phyloP scores from a whole-genome alignment of 345 rosid species.

The Barbarea vulgaris region DNA sequence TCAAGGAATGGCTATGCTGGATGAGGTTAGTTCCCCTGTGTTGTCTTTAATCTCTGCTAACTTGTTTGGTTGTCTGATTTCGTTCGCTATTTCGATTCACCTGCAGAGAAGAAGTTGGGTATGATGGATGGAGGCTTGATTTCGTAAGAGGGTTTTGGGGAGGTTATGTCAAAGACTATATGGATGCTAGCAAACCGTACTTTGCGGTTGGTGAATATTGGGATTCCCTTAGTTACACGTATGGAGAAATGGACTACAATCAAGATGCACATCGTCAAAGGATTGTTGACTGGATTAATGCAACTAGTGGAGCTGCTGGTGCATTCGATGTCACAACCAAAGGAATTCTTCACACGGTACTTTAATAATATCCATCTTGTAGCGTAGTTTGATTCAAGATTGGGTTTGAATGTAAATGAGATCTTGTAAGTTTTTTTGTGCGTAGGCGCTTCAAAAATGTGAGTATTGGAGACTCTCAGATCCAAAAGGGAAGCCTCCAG shows the following conservation, averaged over 20 bases:
- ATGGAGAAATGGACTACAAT: slow-evolving; percentile 87
- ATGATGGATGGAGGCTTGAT: slow-evolving; percentile 99
- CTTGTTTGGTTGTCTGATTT: slow-evolving; percentile 13
- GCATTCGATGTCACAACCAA: slow-evolving; percentile 99
- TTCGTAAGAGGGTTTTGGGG: slow-evolving; percentile 99
- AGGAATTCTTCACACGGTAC: slow-evolving; percentile 89
- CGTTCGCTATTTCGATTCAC: slow-evolving; percentile 10
- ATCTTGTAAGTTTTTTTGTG: not conserved
- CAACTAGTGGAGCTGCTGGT: slow-evolving; percentile 78
- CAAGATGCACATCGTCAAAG: slow-evolving; percentile 98
- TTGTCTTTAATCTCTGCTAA: not conserved
- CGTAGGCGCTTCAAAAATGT: slow-evolving; percentile 75
- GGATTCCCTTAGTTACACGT: slow-evolving; percentile 91
- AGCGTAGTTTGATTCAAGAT: not conserved
- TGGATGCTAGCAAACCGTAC: slow-evolving; percentile 81
- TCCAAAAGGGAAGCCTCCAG: slow-evolving; percentile 87
- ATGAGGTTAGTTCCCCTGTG: slow-evolving; percentile 56
- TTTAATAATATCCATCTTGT: slow-evolving; percentile 2
- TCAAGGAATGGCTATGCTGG: slow-evolving; percentile 96
- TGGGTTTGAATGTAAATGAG: not conserved
- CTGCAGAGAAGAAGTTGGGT: slow-evolving; percentile 89
- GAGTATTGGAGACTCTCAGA: slow-evolving; percentile 97
- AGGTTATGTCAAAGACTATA: slow-evolving; percentile 96
- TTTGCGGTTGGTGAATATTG: slow-evolving; percentile 96
- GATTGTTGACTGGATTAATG: slow-evolving; percentile 90